phyloP scores from a whole-genome alignment of 257 asterid genomes.

The Cinchona pubescens region DNA sequence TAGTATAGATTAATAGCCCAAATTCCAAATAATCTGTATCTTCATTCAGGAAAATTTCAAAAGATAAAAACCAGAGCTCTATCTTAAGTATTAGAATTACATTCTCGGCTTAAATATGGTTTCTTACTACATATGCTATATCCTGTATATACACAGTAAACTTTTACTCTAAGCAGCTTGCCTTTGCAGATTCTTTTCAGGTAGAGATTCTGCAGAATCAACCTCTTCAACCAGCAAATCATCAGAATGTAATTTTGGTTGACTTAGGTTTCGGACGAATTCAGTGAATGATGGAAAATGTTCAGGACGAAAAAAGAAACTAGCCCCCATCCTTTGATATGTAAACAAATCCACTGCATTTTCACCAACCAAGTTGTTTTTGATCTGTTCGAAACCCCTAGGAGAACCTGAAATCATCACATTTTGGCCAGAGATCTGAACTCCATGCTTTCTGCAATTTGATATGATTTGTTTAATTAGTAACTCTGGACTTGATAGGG shows the following conservation, averaged over 20 bases:
- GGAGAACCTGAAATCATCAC: conserved; percentile 31
- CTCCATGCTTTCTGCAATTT: conserved; percentile 45
- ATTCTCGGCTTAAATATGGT: conserved; percentile 5
- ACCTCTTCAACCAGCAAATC: conserved; percentile 40
- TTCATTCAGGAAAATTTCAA: not conserved
- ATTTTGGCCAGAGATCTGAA: conserved; percentile 53
- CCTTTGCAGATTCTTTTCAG: conserved; percentile 40
- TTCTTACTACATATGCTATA: not conserved
- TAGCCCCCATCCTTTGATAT: conserved; percentile 88
- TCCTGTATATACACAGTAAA: conserved; percentile 23
- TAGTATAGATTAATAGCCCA: not conserved
- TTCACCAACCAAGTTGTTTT: conserved; percentile 39
- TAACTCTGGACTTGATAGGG: conserved; percentile 55
- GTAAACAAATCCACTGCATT: conserved; percentile 45
- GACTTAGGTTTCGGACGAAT: conserved; percentile 46
- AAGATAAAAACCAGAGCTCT: not conserved
- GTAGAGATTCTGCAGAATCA: conserved; percentile 20
- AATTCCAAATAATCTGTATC: too few relatives aligned
- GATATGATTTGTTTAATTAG: conserved; percentile 44
- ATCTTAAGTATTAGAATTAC: conserved; percentile 3
- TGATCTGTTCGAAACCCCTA: conserved; percentile 52
- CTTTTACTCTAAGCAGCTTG: conserved; percentile 45
- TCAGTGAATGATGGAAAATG: conserved; percentile 59
- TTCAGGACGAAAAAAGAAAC: conserved; percentile 82
- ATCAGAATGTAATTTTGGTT: conserved; percentile 35